These are phyloP conservation scores for Moesziomyces sp. DNA, from an alignment of 1,284 basidiomycete species.

Conservation along the genomic window DNA sequence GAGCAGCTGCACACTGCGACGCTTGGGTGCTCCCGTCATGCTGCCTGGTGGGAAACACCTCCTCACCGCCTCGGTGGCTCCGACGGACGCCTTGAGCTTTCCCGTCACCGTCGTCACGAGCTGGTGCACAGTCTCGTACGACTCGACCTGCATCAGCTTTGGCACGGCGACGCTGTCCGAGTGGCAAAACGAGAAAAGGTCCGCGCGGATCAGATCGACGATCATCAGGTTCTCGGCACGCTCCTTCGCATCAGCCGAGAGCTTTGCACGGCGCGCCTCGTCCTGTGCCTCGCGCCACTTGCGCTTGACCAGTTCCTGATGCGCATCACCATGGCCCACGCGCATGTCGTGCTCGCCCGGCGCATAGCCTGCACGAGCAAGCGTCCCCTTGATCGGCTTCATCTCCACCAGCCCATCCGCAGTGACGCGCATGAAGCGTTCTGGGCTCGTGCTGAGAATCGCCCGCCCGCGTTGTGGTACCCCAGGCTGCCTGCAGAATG, in stretches of 20 bases:
- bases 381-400: conserved; percentile 92
- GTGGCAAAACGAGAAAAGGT: conserved; percentile 79
- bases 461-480: conserved; percentile 72
- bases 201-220: conserved; percentile 93
- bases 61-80: conserved; percentile 78
- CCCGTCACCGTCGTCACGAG: conserved; percentile 88
- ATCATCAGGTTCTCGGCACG: conserved; percentile 99
- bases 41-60: conserved; percentile 78
- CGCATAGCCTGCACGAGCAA: conserved; percentile 60
- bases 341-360: conserved; percentile 52
- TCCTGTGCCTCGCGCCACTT: conserved; percentile 65
- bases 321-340: conserved; percentile 14
- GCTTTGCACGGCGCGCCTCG: conserved; percentile 67
- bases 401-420: conserved; percentile 79
- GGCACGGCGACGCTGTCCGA: conserved; percentile 81
- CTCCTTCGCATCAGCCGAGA: conserved; percentile 86
- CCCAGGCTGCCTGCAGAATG: conserved; percentile 68
- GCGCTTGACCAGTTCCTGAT: conserved; percentile 36
- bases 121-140: conserved; percentile 94
- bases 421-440: conserved; percentile 89
- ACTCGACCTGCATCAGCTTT: conserved; percentile 88
- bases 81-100: conserved; percentile 69
- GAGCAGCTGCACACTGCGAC: conserved; percentile 89
- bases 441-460: conserved; percentile 80
- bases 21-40: conserved; percentile 98